Evolutionary conservation across 495 filamentous ascomycete genomes (phyloP), one percentile per base, ranked within the genome.

Genomic region (Hyaloscypha variabilis): DNA sequence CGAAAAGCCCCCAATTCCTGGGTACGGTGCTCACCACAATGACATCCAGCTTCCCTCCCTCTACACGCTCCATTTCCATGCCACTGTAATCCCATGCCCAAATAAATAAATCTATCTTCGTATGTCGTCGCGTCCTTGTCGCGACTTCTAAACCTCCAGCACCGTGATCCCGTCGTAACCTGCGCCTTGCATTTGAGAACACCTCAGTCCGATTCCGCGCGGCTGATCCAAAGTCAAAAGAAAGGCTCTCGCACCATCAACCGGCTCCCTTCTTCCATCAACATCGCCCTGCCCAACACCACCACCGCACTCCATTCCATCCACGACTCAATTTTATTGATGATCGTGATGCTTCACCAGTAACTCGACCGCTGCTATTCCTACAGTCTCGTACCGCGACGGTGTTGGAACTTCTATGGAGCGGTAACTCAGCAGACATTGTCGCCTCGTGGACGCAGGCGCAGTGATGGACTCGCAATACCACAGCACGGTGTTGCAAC

Each of bases 381-480:
- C 30, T 30, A 34, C 24, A 24, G 19, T 56, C 17, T 49, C 52
- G 51, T 53, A n/a, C n/a, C 10, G 50, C 26, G 54, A 23, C 25
- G 57, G 24, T 19, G 34, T 34, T 26, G 19, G 36, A 55, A 26
- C 64, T 64, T 55, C 28, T 63, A 70, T 70, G 68, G 68, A 70
- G 51, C 63, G 53, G 53, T 68, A 52, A 69, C 53, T 50, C 62
- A 53, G 60, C 3, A 17, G 23, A 26, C 19, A 29, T 64, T 59
- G 64, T 64, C 60, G 60, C 60, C 65, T 51, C 34, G 31, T 52
- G 65, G 53, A 58, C 58, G 21, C 23, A 56, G 51, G 54, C 34
- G 51, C n/a, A 75, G 51, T 57, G 76, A 69, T 60, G 64, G 67
- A 72, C 59, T 70, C 67, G 58, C 64, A 59, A 54, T 73, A 63